These are phyloP conservation scores for Sordariomycetes sp. DNA, from an alignment of 2,329 filamentous ascomycete species.

Conservation along the genomic window DNA sequence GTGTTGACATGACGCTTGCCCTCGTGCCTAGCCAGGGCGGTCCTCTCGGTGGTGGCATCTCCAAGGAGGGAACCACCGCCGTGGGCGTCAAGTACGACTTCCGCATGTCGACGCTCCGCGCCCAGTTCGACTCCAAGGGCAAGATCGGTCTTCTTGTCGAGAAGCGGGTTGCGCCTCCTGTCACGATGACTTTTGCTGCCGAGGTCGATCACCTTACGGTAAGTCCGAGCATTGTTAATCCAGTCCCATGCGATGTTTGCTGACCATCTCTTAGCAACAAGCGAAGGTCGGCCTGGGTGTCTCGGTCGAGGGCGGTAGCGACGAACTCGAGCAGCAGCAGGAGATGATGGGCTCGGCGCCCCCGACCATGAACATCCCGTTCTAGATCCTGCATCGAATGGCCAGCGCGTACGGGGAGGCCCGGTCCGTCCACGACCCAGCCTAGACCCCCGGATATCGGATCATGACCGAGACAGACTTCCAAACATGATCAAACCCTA, in stretches of 20 bases:
- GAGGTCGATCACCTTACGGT: constrained; percentile 96
- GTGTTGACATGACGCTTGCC: constrained; percentile 86
- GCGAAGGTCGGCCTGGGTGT: constrained; percentile 92
- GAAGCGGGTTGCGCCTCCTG: constrained; percentile 88
- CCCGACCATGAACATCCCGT: constrained; percentile 50
- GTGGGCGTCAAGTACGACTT: constrained; percentile 98
- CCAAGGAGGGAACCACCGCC: constrained; percentile 83
- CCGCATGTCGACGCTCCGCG: constrained; percentile 87
- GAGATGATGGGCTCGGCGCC: constrained; percentile 43
- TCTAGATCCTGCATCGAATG: constrained; percentile 32
- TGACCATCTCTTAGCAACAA: constrained; percentile 54
- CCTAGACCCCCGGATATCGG: background rate
- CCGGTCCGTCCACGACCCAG: background rate
- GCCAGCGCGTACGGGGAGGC: background rate
- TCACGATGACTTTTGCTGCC: constrained; percentile 88
- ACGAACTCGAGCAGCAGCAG: constrained; percentile 81
- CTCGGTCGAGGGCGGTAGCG: constrained; percentile 75
- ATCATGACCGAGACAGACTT: background rate
- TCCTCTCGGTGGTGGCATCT: constrained; percentile 64
- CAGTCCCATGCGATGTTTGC: background rate
- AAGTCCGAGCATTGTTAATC: constrained; percentile 26
- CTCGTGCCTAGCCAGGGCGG: constrained; percentile 56
- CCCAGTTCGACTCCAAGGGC: constrained; percentile 89
- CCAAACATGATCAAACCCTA: background rate
- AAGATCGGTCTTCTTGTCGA: constrained; percentile 88